Base-by-base conservation (phyloP, 108 stramenopile genomes). In the Cyclotella sp. region DNA sequence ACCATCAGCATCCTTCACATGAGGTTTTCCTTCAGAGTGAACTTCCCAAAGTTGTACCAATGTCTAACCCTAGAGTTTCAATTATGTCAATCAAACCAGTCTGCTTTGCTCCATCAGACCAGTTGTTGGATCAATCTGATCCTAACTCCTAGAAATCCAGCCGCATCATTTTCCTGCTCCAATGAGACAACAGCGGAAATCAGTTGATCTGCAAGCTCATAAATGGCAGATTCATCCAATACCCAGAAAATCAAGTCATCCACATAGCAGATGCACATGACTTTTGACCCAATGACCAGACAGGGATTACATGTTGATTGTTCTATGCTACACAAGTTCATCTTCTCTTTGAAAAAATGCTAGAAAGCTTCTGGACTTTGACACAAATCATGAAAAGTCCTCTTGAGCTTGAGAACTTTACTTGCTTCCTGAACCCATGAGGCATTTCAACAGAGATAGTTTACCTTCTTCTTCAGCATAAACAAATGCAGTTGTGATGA, bases 171-270 rank as follows among this genome's bases (percentile, higher is more conserved):
- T 8, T 58, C 57, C 13, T 22, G 24, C 24, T 58, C 13, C 1
- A 24, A 28, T 19, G 14, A 24, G 13, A 24, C 24, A 27, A 5
- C 57, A 27, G 13, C 57, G 2, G 3, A 18, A 22, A 18, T 14
- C 3, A 58, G 8, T 13, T 58, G 18, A 14, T 22, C 24, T 22
- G 24, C 57, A 1, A 58, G 14, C 2, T 27, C 57, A 27, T 27
- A 3, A 29, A 72, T 60, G 34, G 39, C n/a, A 29, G 3, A 22
- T 3, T 30, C 71, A 16, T 76, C 66, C 21, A 3, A 2, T 16
- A 71, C 69, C 52, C 61, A 84, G 40, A 83, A 73, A 4, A 83
- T 30, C 12, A 67, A 46, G 49, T 86, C 78, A 47, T 49, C 67
- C 3, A 68, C 7, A 34, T 34, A 68, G n/a, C 19, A 18, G 2